Evolutionary conservation across 768 basidiomycete species (phyloP), one percentile per base, ranked within the genome.

Genomic region (Rhizopogon rudus): DNA sequence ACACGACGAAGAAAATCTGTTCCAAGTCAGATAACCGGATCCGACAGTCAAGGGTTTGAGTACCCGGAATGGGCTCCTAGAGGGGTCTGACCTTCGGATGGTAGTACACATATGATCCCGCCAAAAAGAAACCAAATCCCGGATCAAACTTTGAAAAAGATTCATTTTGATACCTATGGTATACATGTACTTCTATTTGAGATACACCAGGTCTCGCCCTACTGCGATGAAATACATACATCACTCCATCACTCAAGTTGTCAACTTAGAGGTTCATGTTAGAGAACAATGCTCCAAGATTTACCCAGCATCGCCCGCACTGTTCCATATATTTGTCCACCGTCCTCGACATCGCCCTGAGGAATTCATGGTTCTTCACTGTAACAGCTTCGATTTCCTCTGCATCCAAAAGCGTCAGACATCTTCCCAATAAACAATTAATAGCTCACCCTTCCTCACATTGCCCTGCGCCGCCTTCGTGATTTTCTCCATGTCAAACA

Each of bases 241-340:
- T 25, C 25, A 25, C 3, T 25, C 25, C 25, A 3, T 4, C 3
- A 25, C 25, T 25, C 25, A 25, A 25, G 25, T 25, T 25, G 25
- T 35, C 20, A 40, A 9, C 35, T 35, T 7, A 2, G 6, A 48
- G 20, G 13, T 22, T 29, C 20, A 48, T 33, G n/a, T 17, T 14
- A 20, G n/a, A 31, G 7, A 35, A 35, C 17, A 20, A 48, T 4
- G 76, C 65, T 39, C 77, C 75, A 61, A 99, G 78, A 61, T 35
- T 35, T 13, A 35, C 31, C 17, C 31, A 35, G 13, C 31, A 48
- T 48, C 46, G 3, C 31, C 46, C 6, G 69, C 87, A 93, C 65
- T 86, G 83, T 58, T 91, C 78, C n/a, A 98, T 77, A 65, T 97
- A 91, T 65, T 83, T 86, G 55, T 90, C 77, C 0, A 91, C 86